Base-by-base conservation (phyloP, 257 asterid species). In the Gentiana macrophylla region DNA sequence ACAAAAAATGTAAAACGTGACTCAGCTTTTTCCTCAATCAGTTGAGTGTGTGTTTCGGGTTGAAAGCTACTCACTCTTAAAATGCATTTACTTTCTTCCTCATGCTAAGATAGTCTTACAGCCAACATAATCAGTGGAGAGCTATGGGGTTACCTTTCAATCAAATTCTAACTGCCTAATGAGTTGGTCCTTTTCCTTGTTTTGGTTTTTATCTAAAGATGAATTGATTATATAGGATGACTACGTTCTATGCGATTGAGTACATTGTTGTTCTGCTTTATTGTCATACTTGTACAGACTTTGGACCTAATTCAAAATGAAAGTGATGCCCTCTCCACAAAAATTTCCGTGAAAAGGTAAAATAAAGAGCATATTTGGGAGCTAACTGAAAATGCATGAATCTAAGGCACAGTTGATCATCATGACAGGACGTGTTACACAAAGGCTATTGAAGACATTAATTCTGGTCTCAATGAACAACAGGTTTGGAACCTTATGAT, bases 291-390 rank as follows among this genome's bases (percentile, higher is more conserved):
- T 41, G 62, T 74, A 64, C 87, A 90, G 94, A 79, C 94, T 35
- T 63, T 84, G 68, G 86, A 80, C 70, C 88, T 90, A 56, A 76
- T 84, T 81, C 85, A 73, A 66, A 92, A 86, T 55, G 94, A 84
- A 73, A 84, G 60, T 69, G 69, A 50, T 41, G 68, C 71, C 72
- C 49, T 74, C 67, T 74, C 94, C 59, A 67, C 66, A 51, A 90
- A 82, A 78, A 75, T 80, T 57, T 63, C 59, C 35, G 83, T 82
- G 62, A 77, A 63, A 74, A 82, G 94, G 97, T 90, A 75, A 67
- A 45, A 41, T 43, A 66, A 65, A 55, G 35, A 60, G 51, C 69
- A 43, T 61, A 55, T 53, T 55, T 59, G 50, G 32, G 55, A 65
- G 49, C 52, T 45, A 46, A 50, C 64, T 63, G 55, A 64, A 58